Base-by-base conservation (phyloP, 768 basidiomycete genomes). In the Chlorophyllum brunneum region DNA sequence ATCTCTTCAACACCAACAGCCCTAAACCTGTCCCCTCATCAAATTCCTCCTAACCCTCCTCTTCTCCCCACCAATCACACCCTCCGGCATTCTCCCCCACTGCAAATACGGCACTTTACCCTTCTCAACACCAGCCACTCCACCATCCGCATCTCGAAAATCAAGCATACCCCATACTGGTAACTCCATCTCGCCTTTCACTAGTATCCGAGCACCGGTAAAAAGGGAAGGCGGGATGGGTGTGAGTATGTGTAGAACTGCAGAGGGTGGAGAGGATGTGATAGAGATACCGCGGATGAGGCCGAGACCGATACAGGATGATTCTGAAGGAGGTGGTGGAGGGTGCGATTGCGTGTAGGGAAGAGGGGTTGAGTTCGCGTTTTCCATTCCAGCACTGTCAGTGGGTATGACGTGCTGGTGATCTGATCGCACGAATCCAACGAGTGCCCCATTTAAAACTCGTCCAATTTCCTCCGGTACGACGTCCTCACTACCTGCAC, bases 101-200 rank as follows among this genome's bases (percentile, higher is more conserved):
- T 86, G 85, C 64, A 95, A 66, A 68, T 81, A 95, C n/a, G 94
- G 81, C 5, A 75, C 79, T 61, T 73, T 81, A 11, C 77, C 76
- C 13, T 73, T 78, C 4, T 81, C 79, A 4, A 84, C 70, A 0
- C 77, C 80, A 2, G 67, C 74, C 5, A 78, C 72, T 1, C 66
- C 67, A 3, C 62, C 62, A 15, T 48, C 55, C 48, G 59, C 59
- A 47, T 40, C n/a, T 22, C 72, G 67, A 52, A 83, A 86, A 65
- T 95, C 92, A 44, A 97, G 70, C 85, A 92, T 82, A 0, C 87
- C 92, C 83, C 87, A 88, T 0, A 93, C 71, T 0, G 94, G 94
- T 0, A 97, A 67, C 65, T 95, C 92, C 60, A 94, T 72, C 63
- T 93, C 92, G 6, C 94, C 94, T 65, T 89, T 93, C 40, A 95